A percentile compares a stretch with the other conserved stretches of the same genome.
Conservation (phyloP, 495 filamentous ascomycete species). For the Aspergillus haitiensis region DNA sequence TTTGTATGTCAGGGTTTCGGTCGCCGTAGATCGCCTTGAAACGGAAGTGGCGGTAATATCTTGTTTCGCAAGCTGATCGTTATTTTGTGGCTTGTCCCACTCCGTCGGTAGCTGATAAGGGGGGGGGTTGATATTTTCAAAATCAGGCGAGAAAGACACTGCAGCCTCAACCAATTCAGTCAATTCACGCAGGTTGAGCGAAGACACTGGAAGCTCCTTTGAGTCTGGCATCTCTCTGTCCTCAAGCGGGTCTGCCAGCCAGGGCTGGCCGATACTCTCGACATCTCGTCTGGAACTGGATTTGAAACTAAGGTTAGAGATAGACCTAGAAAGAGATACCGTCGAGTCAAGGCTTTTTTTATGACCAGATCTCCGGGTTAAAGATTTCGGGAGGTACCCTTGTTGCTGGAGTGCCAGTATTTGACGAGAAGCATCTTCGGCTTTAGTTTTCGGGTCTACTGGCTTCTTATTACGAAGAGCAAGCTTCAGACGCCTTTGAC, state of each 20-base stretch:
- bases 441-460: slow-evolving; percentile 28
- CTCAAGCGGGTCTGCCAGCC: slow-evolving; percentile 36
- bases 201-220: slow-evolving; percentile 30
- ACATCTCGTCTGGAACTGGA: slow-evolving; percentile 42
- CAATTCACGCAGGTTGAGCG: slow-evolving; percentile 39
- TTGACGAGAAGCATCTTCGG: slow-evolving; percentile 34
- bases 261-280: slow-evolving; percentile 44
- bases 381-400: slow-evolving; percentile 31
- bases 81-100: not conserved
- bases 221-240: slow-evolving; percentile 15
- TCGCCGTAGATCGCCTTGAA: not conserved
- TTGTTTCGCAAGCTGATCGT: not conserved
- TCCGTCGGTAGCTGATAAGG: slow-evolving; percentile 31
- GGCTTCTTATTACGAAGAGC: slow-evolving; percentile 42
- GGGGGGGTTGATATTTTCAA: slow-evolving; percentile 32
- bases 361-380: slow-evolving; percentile 9
- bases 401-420: slow-evolving; percentile 41
- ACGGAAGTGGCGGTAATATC: not conserved
- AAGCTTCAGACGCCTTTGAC: slow-evolving; percentile 45
- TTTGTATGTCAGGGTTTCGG: not conserved
- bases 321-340: slow-evolving; percentile 15
- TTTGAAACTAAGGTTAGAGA: slow-evolving; percentile 23
- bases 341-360: slow-evolving; percentile 22
- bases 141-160: slow-evolving; percentile 30
- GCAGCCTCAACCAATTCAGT: slow-evolving; percentile 41